A percentile compares a stretch with the other conserved stretches of the same genome.
These are phyloP conservation scores for Ilex aquifolium DNA, from an alignment of 257 asterid species.

Conservation along the genomic window DNA sequence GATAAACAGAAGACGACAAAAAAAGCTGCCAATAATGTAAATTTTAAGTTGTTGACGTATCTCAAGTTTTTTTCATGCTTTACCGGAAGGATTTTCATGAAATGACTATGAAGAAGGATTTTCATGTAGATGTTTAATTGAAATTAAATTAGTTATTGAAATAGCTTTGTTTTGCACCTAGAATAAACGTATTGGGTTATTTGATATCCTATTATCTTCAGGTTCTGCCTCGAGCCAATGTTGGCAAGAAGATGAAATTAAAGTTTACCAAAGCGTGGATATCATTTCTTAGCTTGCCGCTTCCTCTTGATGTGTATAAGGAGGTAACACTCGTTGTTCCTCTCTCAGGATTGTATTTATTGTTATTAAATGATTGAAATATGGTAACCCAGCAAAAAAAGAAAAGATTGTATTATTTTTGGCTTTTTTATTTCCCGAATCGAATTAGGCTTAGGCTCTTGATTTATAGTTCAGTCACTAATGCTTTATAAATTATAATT, in stretches of 20 bases:
- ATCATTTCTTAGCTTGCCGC: constrained; percentile 72
- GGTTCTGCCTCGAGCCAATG: constrained; percentile 45
- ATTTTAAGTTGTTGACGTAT: background rate
- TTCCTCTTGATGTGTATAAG: constrained; percentile 87
- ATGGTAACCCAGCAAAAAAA: background rate
- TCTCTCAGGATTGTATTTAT: background rate
- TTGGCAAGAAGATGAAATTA: constrained; percentile 71
- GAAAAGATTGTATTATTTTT: too few relatives aligned
- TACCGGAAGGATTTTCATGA: background rate
- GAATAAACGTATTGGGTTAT: background rate
- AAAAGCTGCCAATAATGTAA: constrained; percentile 36
- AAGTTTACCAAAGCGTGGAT: constrained; percentile 92
- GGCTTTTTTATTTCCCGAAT: too few relatives aligned
- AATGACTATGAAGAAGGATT: background rate
- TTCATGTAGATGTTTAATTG: background rate
- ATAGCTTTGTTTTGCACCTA: background rate
- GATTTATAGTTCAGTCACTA: background rate
- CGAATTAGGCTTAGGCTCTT: too few relatives aligned
- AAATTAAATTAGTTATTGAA: too few relatives aligned
- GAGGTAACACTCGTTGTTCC: constrained; percentile 43
- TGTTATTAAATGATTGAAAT: too few relatives aligned
- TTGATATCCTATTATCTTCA: constrained; percentile 24
- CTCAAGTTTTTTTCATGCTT: background rate
- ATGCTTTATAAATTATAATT: background rate
- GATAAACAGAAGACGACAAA: constrained; percentile 18